Evolutionary conservation across 164 flowering plant genomes (phyloP).

Genomic region (Piper betle): DNA sequence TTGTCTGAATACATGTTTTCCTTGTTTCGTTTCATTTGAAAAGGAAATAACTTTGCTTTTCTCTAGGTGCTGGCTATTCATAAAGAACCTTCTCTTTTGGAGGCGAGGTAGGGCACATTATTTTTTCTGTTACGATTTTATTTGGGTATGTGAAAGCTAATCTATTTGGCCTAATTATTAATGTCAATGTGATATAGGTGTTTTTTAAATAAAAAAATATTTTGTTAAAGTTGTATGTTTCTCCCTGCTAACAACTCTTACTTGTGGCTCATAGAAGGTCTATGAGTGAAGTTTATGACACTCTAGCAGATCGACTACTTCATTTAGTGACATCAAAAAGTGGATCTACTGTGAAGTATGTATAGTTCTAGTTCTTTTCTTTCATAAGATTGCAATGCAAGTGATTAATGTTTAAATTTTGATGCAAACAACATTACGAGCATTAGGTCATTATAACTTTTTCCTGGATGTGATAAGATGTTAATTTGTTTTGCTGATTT

Average conservation of each 20-base stretch:
- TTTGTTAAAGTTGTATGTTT: neutral
- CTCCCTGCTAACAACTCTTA: neutral
- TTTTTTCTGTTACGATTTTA: neutral
- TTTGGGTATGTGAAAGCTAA: neutral
- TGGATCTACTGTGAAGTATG: slow-evolving; percentile 54
- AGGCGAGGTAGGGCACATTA: slow-evolving; percentile 33
- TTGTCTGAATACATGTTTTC: slow-evolving; percentile 1
- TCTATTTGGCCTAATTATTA: neutral
- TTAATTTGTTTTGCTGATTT: neutral
- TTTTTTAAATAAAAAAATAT: neutral
- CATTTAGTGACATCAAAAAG: slow-evolving; percentile 42
- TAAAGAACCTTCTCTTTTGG: slow-evolving; percentile 25
- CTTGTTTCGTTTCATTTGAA: neutral
- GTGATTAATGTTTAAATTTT: neutral
- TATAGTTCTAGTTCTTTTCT: neutral
- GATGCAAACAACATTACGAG: neutral
- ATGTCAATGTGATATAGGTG: neutral
- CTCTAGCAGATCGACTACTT: slow-evolving; percentile 59
- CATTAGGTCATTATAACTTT: neutral
- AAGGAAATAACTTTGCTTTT: neutral
- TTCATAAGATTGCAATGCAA: neutral
- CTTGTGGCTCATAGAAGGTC: slow-evolving; percentile 23
- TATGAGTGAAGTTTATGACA: slow-evolving; percentile 66
- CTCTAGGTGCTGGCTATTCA: slow-evolving; percentile 35
- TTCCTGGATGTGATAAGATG: neutral